These are phyloP conservation scores for Globisporangium paddicum DNA, from an alignment of 352 stramenopile genomes.

Conservation along the genomic window DNA sequence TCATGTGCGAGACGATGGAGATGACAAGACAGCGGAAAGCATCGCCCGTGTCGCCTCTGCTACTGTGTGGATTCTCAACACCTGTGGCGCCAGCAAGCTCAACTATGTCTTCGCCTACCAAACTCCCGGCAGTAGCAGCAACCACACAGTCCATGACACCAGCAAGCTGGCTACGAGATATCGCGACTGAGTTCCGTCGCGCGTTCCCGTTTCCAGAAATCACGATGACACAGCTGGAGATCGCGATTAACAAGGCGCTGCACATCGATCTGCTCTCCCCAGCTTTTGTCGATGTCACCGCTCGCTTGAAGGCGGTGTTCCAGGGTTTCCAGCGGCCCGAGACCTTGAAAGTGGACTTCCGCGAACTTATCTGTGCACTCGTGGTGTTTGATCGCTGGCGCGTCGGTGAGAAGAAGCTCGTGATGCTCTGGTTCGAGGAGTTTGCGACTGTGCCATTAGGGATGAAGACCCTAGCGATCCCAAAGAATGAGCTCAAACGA, in stretches of 20 bases:
- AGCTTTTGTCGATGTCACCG: constrained; percentile 9
- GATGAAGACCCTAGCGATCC: constrained; percentile 7
- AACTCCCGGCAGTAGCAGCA: background rate
- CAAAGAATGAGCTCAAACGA: constrained; percentile 19
- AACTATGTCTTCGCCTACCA: background rate
- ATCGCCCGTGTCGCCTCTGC: background rate
- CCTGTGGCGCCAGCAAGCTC: no score
- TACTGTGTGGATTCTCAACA: background rate
- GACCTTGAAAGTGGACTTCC: constrained; percentile 28
- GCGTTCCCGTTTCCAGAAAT: constrained; percentile 20
- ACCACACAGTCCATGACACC: background rate
- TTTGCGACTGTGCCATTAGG: constrained; percentile 22
- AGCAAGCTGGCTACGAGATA: constrained; percentile 24
- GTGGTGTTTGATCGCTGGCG: constrained; percentile 49
- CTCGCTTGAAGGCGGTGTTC: constrained; percentile 23
- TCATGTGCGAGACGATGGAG: constrained; percentile 22
- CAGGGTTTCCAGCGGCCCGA: constrained; percentile 25
- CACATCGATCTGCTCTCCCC: constrained; percentile 12
- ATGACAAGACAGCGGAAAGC: background rate
- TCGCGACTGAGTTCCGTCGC: constrained; percentile 26
- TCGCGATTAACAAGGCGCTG: constrained; percentile 23
- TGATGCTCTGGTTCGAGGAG: constrained; percentile 51
- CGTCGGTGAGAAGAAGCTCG: constrained; percentile 34
- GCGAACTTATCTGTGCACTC: constrained; percentile 41
- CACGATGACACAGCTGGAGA: constrained; percentile 39